Base-by-base conservation (phyloP, 2,329 filamentous ascomycete genomes). In the Fusarium dlaminii region DNA sequence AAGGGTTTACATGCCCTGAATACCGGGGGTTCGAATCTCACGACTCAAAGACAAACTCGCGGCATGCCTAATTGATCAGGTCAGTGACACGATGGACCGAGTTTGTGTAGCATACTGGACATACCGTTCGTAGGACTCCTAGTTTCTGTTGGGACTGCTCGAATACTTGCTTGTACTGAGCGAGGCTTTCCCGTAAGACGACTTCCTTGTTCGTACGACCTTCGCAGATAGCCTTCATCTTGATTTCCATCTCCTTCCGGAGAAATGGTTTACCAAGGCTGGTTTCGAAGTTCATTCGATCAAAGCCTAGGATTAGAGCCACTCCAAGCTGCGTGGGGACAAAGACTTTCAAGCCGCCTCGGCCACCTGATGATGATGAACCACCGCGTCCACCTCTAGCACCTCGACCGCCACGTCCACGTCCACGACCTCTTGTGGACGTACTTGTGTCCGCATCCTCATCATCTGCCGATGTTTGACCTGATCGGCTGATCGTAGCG, bases 181-280 rank as follows among this genome's bases (percentile, higher is more conserved):
- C 89, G 63, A 99, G 86, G 80, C 93, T 98, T 81, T 97, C 92
- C 62, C 91, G 88, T 46, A 99, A 88, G 52, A 99, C 94, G 27
- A 90, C 89, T 61, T 89, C 88, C 78, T 90, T 92, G 39, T 92
- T 93, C 73, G 91, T 93, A 58, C 90, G 91, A 32, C 96, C 96
- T 68, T 96, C 95, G 83, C 96, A 98, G 65, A 99, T 98, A 66
- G 94, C 94, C 81, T 95, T 96, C 96, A 99, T 98, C 81, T 95
- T 94, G 70, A 94, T 85, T 83, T 99, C 96, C 94, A 98, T 98
- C 86, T 99, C 95, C 83, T 98, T 98, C 64, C 96, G 92, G 68
- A 99, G 86, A 80, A 98, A 98, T 1, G 96, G 96, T 83, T 98
- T 98, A 81, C 95, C 94, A 57, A 99, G 88, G 79, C 95, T 98